Percentiles rank a stretch among this genome's conserved stretches.
Conservation (phyloP, 2,329 filamentous ascomycete genomes). For the Penicillium occitanis region DNA sequence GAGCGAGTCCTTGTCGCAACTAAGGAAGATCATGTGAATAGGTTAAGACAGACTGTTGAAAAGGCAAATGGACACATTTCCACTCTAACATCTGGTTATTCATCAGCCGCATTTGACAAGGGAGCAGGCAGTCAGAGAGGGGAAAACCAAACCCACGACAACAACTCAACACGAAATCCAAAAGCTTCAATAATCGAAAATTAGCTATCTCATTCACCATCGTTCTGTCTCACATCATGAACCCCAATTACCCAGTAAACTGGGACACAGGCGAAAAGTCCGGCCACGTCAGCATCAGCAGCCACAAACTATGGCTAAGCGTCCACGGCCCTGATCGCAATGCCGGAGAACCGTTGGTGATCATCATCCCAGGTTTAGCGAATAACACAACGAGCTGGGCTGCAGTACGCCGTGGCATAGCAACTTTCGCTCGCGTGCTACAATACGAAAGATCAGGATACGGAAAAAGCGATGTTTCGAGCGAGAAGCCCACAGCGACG, state of each 20-base stretch:
- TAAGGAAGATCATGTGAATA: neutral
- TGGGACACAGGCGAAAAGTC: neutral
- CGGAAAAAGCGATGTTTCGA: neutral
- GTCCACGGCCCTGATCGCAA: neutral
- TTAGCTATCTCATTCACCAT: too few relatives aligned
- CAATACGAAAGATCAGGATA: slow-evolving; percentile 5
- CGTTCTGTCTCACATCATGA: neutral
- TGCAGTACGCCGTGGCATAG: neutral
- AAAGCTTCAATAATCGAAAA: too few relatives aligned
- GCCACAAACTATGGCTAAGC: neutral
- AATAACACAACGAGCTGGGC: slow-evolving; percentile 2
- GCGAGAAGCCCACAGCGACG: neutral
- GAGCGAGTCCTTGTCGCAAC: neutral
- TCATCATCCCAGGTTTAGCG: slow-evolving; percentile 2
- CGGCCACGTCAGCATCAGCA: neutral
- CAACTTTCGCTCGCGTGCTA: neutral
- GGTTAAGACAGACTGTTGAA: neutral
- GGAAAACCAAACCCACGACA: too few relatives aligned
- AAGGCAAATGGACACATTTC: too few relatives aligned
- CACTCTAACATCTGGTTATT: too few relatives aligned
- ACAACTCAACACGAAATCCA: too few relatives aligned
- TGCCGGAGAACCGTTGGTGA: neutral
- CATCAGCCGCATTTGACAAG: too few relatives aligned
- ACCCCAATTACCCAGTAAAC: neutral
- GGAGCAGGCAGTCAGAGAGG: too few relatives aligned